Conservation (phyloP, 1,284 basidiomycete species). For the Bondarzewia mesenterica region DNA sequence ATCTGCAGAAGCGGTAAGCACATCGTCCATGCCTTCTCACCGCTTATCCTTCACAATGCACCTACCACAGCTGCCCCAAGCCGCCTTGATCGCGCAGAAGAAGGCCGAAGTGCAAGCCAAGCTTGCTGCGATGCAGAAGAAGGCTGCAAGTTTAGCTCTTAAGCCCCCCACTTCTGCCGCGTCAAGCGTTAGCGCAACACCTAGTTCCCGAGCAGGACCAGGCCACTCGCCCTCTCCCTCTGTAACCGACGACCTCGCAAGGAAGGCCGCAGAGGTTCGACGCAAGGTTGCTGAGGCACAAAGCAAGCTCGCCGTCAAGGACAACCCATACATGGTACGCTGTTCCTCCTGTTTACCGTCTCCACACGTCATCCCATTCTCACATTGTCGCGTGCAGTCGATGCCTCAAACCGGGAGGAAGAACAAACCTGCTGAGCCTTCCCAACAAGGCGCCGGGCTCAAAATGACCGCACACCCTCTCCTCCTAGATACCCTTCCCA, state of each 20-base stretch:
- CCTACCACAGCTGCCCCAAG: slow-evolving; percentile 33
- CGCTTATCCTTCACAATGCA: not conserved
- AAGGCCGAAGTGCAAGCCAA: slow-evolving; percentile 81
- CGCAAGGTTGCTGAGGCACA: slow-evolving; percentile 73
- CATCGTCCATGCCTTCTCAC: not conserved
- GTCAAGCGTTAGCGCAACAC: slow-evolving; percentile 22
- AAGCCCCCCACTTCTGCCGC: slow-evolving; percentile 17
- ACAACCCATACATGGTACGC: slow-evolving; percentile 78
- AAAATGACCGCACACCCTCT: slow-evolving; percentile 89
- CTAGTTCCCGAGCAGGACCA: slow-evolving; percentile 21
- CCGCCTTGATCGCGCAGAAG: slow-evolving; percentile 69
- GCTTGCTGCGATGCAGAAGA: slow-evolving; percentile 68
- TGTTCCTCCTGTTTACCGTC: not conserved
- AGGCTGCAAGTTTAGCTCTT: slow-evolving; percentile 25
- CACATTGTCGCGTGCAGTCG: slow-evolving; percentile 30
- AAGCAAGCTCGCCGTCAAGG: slow-evolving; percentile 60
- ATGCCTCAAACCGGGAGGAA: slow-evolving; percentile 51
- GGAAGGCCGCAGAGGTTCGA: slow-evolving; percentile 72
- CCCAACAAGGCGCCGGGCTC: slow-evolving; percentile 73
- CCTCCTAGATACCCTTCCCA: slow-evolving; percentile 55
- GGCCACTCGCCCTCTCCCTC: slow-evolving; percentile 28
- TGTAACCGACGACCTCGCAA: slow-evolving; percentile 55
- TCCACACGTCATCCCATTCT: slow-evolving; percentile 4
- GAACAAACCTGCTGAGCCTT: slow-evolving; percentile 42
- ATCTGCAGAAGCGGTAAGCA: not conserved